Percentiles rank a stretch among this genome's conserved stretches.
These are phyloP conservation scores for Arachnopeziza araneosa DNA, from an alignment of 2,329 filamentous ascomycete genomes.

Conservation along the genomic window DNA sequence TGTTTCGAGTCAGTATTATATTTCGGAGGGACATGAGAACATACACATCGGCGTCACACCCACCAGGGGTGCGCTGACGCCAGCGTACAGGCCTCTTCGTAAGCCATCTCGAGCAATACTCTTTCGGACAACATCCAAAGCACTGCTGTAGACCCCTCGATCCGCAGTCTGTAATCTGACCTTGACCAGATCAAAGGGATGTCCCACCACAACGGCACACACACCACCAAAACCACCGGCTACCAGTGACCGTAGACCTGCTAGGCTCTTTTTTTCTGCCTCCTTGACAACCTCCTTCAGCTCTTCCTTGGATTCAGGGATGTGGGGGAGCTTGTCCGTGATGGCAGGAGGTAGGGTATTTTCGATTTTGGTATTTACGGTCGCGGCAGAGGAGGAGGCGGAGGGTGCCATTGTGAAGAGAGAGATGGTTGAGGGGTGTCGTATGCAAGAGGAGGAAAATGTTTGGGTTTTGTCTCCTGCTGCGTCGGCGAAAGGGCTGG, in stretches of 20 bases:
- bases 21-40: conserved; percentile 34
- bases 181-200: conserved; percentile 97
- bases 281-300: conserved; percentile 28
- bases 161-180: conserved; percentile 95
- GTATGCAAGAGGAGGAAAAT: background rate
- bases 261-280: conserved; percentile 35
- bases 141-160: conserved; percentile 82
- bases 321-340: conserved; percentile 27
- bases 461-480: background rate
- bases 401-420: conserved; percentile 22
- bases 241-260: conserved; percentile 71
- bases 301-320: conserved; percentile 26
- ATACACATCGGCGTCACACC: conserved; percentile 98
- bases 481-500: background rate
- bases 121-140: conserved; percentile 86
- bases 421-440: background rate
- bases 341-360: conserved; percentile 21
- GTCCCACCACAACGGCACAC: conserved; percentile 88
- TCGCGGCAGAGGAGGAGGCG: conserved; percentile 17
- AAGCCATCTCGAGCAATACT: conserved; percentile 84
- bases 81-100: conserved; percentile 81
- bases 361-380: conserved; percentile 27
- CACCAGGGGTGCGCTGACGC: conserved; percentile 88
- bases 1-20: background rate
- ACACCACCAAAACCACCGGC: conserved; percentile 91